These are phyloP conservation scores for Mrakia frigida DNA, from an alignment of 768 basidiomycete genomes.

Conservation along the genomic window DNA sequence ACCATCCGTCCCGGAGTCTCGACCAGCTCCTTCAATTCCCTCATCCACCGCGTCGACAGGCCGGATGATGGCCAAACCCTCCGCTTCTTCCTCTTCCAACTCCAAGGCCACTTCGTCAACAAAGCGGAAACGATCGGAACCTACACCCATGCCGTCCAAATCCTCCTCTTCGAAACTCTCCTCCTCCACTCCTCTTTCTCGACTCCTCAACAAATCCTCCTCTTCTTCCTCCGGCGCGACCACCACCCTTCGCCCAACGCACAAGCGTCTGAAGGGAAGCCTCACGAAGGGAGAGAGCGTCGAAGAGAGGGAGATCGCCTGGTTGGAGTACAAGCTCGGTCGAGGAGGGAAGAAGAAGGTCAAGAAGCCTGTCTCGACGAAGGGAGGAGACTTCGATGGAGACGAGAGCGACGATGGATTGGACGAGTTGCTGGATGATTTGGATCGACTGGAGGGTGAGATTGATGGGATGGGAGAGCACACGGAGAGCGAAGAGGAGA, in stretches of 20 bases:
- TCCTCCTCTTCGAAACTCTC: neutral
- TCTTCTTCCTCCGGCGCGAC: neutral
- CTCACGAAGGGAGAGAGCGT: conserved; percentile 16
- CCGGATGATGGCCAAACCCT: neutral
- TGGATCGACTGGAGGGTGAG: conserved; percentile 30
- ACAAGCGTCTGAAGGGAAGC: conserved; percentile 6
- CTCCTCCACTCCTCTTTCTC: conserved; percentile 28
- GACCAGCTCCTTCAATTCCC: neutral
- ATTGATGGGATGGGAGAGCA: neutral
- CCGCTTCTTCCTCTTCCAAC: neutral
- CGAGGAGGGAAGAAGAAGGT: conserved; percentile 10
- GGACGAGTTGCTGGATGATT: conserved; percentile 31
- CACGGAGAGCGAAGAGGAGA: conserved; percentile 13
- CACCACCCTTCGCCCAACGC: neutral
- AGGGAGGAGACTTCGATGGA: conserved; percentile 15
- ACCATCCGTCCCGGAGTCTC: neutral
- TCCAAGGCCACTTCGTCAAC: neutral
- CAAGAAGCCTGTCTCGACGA: conserved; percentile 11
- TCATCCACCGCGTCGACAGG: neutral
- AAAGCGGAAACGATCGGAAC: conserved; percentile 19
- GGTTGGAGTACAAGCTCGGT: conserved; percentile 30
- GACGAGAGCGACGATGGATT: conserved; percentile 28
- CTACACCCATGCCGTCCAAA: neutral
- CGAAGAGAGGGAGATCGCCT: conserved; percentile 31
- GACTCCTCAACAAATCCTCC: conserved; percentile 22